Base-by-base conservation (phyloP, 2,329 filamentous ascomycete species). In the Bimuria novae-zelandiae region DNA sequence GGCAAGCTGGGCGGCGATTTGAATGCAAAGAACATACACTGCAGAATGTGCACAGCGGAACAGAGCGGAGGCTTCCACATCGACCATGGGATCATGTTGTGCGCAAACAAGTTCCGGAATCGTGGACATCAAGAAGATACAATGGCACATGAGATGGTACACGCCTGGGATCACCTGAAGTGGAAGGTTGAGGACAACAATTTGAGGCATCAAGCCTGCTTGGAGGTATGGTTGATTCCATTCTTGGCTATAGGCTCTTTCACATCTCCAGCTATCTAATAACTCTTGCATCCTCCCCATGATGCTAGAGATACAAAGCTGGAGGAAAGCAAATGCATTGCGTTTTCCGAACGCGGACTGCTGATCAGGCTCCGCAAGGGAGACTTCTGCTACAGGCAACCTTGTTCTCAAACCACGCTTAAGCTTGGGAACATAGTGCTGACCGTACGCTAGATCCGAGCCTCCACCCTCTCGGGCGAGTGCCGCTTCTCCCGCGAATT, bases 111-210 rank as follows among this genome's bases (percentile, higher is more conserved):
- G 76, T 84, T 97, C 70, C 81, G 88, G 54, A 86, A 91, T 69
- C 80, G 86, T 52, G 86, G 87, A 27, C 91, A 96, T 71, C 75
- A 96, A 63, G 94, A 99, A 77, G 94, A 99, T 73, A 96, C 92
- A 10, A 79, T 99, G 68, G 88, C 92, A 23, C 94, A 99, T 75
- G 94, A 99, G 78, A 95, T 99, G 91, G 89, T 99, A 48, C 94
- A 99, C 74, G 92, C 92, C 1, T 97, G 92, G 81, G 94, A 99
- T 72, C 89, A 96, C 72, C 70, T 97, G 63, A 80, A 93, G 59
- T 99, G 91, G 80, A 94, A 96, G 75, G 86, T 97, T 39, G 88
- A 97, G 69, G 90, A 89, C 79, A 75, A 79, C n/a, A 84, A 89
- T 72, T 72, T 99, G 75, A 86, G 87, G 72, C 94, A 99, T 76